Conservation (phyloP, 2,329 filamentous ascomycete genomes). For the Trichophyton simii region DNA sequence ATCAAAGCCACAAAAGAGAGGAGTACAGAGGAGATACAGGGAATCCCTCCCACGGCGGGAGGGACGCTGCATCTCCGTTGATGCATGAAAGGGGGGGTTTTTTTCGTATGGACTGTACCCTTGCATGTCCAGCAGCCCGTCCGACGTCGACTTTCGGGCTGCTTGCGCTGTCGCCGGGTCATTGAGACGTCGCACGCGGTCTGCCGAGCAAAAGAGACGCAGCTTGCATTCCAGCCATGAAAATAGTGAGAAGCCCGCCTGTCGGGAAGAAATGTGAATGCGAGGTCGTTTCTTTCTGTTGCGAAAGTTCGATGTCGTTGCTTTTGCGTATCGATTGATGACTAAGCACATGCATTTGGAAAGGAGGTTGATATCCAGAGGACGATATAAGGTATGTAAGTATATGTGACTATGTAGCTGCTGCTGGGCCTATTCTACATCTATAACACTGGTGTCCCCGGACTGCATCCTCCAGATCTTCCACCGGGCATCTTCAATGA, state of each 20-base stretch:
- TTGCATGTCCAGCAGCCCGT: slow-evolving; percentile 21
- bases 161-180: slow-evolving; percentile 10
- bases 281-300: neutral
- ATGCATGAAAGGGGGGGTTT: neutral
- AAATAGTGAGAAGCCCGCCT: neutral
- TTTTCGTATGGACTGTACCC: slow-evolving; percentile 13
- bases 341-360: neutral
- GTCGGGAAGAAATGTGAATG: neutral
- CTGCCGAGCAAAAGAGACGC: neutral
- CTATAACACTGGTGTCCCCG: slow-evolving; percentile 12
- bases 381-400: neutral
- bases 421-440: neutral
- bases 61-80: neutral
- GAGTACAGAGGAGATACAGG: neutral
- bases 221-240: slow-evolving; percentile 1
- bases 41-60: neutral
- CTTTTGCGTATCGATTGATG: neutral
- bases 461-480: slow-evolving; percentile 31
- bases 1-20: neutral
- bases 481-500: slow-evolving; percentile 31
- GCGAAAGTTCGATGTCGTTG: neutral
- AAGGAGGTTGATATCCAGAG: neutral
- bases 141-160: slow-evolving; percentile 16
- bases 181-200: slow-evolving; percentile 3
- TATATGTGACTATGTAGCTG: neutral